These are phyloP conservation scores for Claviceps digitariae DNA, from an alignment of 2,329 filamentous ascomycete genomes.

Conservation along the genomic window DNA sequence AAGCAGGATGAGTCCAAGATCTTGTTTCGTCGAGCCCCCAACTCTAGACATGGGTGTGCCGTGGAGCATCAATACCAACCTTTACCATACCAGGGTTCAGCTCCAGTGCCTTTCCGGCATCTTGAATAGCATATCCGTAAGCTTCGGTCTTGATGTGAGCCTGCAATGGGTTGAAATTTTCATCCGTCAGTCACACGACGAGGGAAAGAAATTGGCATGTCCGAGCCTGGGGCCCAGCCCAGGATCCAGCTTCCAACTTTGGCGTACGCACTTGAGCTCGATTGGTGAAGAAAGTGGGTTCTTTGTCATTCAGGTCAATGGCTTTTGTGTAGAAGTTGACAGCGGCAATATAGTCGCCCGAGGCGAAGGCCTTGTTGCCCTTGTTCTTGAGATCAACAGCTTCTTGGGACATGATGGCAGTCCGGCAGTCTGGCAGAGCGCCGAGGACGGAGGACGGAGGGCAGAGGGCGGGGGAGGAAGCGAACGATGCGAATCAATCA, in stretches of 20 bases:
- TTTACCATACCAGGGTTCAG: conserved; percentile 81
- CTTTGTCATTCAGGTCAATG: conserved; percentile 68
- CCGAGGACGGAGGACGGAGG: neutral
- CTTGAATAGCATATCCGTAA: conserved; percentile 82
- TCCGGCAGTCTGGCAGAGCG: neutral
- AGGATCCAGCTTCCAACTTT: conserved; percentile 1
- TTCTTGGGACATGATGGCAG: conserved; percentile 39
- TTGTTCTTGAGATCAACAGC: conserved; percentile 80
- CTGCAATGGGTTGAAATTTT: conserved; percentile 32
- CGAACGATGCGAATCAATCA: neutral
- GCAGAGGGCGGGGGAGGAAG: conserved; percentile 3
- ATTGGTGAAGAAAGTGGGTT: conserved; percentile 89
- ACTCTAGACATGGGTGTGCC: too few species aligned
- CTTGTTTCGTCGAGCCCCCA: too few species aligned
- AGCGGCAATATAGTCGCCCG: conserved; percentile 74
- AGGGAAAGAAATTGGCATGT: conserved; percentile 1
- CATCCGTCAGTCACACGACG: conserved; percentile 37
- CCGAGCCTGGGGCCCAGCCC: conserved; percentile 4
- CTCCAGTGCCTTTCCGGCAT: conserved; percentile 84
- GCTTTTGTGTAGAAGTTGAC: conserved; percentile 77
- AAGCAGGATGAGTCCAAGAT: neutral
- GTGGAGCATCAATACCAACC: conserved; percentile 36
- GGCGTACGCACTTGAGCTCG: conserved; percentile 66
- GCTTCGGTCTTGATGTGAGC: conserved; percentile 91
- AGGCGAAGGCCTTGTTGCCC: conserved; percentile 84